Evolutionary conservation across 139 green algal genomes (phyloP).

Genomic region (Trebouxia sp.): DNA sequence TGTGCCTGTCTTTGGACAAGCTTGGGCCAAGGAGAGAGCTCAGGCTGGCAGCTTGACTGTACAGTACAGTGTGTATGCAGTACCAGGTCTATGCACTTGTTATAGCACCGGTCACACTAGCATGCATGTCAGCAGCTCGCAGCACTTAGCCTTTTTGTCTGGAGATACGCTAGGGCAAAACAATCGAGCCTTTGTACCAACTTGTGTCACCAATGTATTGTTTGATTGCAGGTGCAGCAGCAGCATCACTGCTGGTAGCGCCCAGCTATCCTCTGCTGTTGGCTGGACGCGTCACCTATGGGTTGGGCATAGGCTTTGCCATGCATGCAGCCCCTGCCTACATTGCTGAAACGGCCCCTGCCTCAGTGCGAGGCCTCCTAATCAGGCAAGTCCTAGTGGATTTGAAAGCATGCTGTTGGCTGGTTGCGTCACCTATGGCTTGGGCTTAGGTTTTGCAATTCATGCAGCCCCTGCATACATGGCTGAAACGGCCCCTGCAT

Average conservation of each 20-base stretch:
- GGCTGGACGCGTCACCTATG: conserved; percentile 70
- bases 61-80: too few relatives aligned
- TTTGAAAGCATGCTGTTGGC: conserved; percentile 59
- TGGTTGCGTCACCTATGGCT: conserved; percentile 72
- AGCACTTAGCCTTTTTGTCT: too few relatives aligned
- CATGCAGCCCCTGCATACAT: conserved; percentile 94
- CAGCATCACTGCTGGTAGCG: conserved; percentile 41
- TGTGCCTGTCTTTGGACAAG: background rate
- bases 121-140: too few relatives aligned
- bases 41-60: background rate
- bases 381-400: conserved; percentile 45
- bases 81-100: too few relatives aligned
- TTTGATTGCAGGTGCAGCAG: conserved; percentile 44
- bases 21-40: background rate
- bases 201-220: too few relatives aligned
- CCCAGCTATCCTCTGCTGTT: conserved; percentile 59
- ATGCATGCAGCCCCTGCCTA: conserved; percentile 95
- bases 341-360: conserved; percentile 85
- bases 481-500: conserved; percentile 86
- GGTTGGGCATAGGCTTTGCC: conserved; percentile 88
- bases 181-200: too few relatives aligned
- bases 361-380: conserved; percentile 72
- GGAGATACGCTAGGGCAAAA: too few relatives aligned
- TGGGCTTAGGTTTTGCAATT: conserved; percentile 93
- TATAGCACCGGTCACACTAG: too few relatives aligned